Conservation (phyloP, 352 stramenopile species). For the Pythium dissimile region DNA sequence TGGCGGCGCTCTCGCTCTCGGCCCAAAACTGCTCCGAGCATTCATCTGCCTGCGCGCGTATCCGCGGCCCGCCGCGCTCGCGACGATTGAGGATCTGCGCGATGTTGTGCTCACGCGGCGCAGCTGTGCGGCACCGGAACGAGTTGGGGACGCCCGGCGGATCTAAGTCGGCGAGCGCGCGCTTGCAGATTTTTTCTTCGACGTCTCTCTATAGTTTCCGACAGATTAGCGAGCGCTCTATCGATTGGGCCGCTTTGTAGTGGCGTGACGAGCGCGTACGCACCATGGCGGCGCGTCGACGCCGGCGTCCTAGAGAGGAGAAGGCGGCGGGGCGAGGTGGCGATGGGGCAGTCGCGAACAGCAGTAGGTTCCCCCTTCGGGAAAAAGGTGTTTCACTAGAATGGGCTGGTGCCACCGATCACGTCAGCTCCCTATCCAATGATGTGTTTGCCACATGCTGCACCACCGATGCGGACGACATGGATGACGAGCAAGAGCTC, state of each 20-base stretch:
- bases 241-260: neutral
- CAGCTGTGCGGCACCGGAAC: conserved; percentile 52
- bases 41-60: conserved; percentile 45
- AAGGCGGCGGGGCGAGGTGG: neutral
- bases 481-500: too few species aligned
- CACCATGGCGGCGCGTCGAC: conserved; percentile 1
- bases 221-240: neutral
- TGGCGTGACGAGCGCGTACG: neutral
- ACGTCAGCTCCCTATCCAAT: too few species aligned
- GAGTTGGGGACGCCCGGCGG: conserved; percentile 72
- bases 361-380: too few species aligned
- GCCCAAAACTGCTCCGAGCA: conserved; percentile 72
- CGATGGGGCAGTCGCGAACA: too few species aligned
- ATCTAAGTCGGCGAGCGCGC: conserved; percentile 63
- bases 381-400: too few species aligned
- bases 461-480: too few species aligned
- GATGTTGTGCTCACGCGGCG: conserved; percentile 57
- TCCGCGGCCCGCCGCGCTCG: conserved; percentile 42
- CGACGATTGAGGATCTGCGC: conserved; percentile 54
- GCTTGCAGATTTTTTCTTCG: conserved; percentile 71
- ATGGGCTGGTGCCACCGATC: too few species aligned
- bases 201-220: conserved; percentile 18
- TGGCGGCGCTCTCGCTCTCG: conserved; percentile 69
- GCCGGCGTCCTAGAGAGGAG: neutral
- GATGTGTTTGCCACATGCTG: too few species aligned